A percentile compares a stretch with the other conserved stretches of the same genome.
These are phyloP conservation scores for Daldinia grandis DNA, from an alignment of 495 filamentous ascomycete species.

Conservation along the genomic window DNA sequence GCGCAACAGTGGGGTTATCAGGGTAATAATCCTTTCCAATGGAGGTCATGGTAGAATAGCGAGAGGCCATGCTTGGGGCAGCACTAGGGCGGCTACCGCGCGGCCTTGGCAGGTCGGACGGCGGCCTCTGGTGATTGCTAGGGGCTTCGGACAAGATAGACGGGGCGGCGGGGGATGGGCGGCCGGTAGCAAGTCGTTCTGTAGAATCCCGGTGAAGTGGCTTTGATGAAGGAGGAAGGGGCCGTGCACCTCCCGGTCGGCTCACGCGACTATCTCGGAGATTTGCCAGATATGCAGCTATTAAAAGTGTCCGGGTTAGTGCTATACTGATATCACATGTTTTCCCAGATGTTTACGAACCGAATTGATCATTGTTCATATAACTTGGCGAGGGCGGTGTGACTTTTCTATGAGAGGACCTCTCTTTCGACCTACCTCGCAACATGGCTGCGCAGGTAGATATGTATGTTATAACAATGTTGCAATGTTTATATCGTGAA, in stretches of 20 bases:
- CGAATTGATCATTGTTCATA: conserved; percentile 88
- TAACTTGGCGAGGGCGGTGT: conserved; percentile 78
- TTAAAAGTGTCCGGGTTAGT: conserved; percentile 43
- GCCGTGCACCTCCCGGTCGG: conserved; percentile 81
- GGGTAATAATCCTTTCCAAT: conserved; percentile 57
- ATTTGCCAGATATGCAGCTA: conserved; percentile 80
- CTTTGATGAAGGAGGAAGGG: conserved; percentile 65
- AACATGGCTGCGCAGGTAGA: conserved; percentile 30
- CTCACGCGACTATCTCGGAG: conserved; percentile 80
- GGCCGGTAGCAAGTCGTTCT: conserved; percentile 39
- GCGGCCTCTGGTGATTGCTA: conserved; percentile 48
- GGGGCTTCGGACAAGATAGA: conserved; percentile 55
- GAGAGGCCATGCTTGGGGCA: conserved; percentile 53
- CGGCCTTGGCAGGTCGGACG: conserved; percentile 42
- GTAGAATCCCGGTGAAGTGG: conserved; percentile 43
- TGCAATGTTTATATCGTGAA: not conserved
- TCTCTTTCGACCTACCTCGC: conserved; percentile 43
- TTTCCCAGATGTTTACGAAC: conserved; percentile 60
- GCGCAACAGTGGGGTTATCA: conserved; percentile 45
- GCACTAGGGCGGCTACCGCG: conserved; percentile 47
- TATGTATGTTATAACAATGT: conserved; percentile 10
- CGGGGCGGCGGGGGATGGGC: conserved; percentile 44
- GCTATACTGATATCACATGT: conserved; percentile 35
- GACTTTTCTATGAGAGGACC: conserved; percentile 60
- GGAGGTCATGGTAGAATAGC: conserved; percentile 49